These are phyloP conservation scores for Puya raimondii DNA, from an alignment of 176 grass and related monocot species.

Conservation along the genomic window DNA sequence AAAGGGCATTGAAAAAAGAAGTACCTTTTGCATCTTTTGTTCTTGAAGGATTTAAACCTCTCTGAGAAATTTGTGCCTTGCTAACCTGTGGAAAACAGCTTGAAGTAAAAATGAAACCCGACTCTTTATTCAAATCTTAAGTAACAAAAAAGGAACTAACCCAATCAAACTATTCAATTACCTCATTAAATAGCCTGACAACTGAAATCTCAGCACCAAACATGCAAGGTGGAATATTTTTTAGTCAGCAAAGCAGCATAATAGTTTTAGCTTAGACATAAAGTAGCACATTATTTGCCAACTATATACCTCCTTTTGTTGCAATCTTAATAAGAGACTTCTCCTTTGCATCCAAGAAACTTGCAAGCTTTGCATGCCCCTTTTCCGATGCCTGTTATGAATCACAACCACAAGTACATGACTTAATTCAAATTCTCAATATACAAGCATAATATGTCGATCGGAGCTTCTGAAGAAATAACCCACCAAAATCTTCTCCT, in stretches of 20 bases:
- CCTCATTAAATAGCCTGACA: slow-evolving; percentile 91
- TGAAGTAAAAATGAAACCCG: neutral
- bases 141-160: neutral
- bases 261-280: neutral
- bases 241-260: slow-evolving; percentile 11
- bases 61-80: slow-evolving; percentile 67
- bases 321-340: slow-evolving; percentile 72
- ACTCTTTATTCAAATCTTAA: neutral
- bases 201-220: slow-evolving; percentile 37
- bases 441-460: neutral
- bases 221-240: slow-evolving; percentile 18
- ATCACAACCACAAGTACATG: slow-evolving; percentile 7
- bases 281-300: neutral
- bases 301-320: slow-evolving; percentile 74
- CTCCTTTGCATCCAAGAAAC: slow-evolving; percentile 58
- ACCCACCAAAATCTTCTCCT: slow-evolving; percentile 62
- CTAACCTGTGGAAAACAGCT: slow-evolving; percentile 43
- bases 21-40: slow-evolving; percentile 76
- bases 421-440: neutral
- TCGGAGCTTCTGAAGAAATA: neutral
- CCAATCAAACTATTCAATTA: slow-evolving; percentile 15
- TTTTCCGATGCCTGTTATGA: slow-evolving; percentile 51
- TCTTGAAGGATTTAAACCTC: slow-evolving; percentile 65
- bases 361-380: slow-evolving; percentile 55
- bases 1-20: slow-evolving; percentile 3